phyloP scores from a whole-genome alignment of 345 rosid genomes.

The Melastoma malabathricum region DNA sequence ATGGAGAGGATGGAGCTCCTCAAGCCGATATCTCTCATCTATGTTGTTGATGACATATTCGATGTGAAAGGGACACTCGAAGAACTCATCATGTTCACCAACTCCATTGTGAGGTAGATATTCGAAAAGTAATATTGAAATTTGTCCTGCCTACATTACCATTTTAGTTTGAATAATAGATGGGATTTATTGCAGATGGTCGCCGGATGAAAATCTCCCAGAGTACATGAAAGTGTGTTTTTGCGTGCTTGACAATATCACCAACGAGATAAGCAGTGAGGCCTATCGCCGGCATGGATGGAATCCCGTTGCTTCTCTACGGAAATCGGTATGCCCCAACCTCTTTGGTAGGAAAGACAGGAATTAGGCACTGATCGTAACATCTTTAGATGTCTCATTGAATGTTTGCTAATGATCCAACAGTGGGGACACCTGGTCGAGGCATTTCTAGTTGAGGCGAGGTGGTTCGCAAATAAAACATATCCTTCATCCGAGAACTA shows the following conservation, averaged over 20 bases:
- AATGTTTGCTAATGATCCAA: no score
- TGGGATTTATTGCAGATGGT: no score
- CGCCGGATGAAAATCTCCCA: slow-evolving; percentile 10
- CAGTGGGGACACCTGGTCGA: slow-evolving; percentile 13
- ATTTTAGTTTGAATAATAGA: no score
- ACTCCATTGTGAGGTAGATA: slow-evolving; percentile 5
- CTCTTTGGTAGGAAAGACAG: no score
- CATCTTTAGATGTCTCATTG: no score
- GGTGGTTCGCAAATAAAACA: slow-evolving; percentile 5
- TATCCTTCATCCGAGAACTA: slow-evolving; percentile 11
- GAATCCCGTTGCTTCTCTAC: neutral
- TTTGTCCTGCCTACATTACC: no score
- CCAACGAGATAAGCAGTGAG: slow-evolving; percentile 17
- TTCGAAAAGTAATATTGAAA: neutral
- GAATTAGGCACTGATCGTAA: no score
- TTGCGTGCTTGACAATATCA: slow-evolving; percentile 11
- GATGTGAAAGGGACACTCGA: slow-evolving; percentile 9
- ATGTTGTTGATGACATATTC: slow-evolving; percentile 10
- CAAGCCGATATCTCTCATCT: slow-evolving; percentile 9
- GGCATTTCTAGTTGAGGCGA: slow-evolving; percentile 17
- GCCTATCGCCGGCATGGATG: slow-evolving; percentile 7
- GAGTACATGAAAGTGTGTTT: slow-evolving; percentile 14
- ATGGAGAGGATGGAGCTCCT: slow-evolving; percentile 6
- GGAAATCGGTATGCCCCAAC: no score
- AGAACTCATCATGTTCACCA: slow-evolving; percentile 4